Base-by-base conservation (phyloP, 2,329 filamentous ascomycete species). In the Apiospora saccharicola region DNA sequence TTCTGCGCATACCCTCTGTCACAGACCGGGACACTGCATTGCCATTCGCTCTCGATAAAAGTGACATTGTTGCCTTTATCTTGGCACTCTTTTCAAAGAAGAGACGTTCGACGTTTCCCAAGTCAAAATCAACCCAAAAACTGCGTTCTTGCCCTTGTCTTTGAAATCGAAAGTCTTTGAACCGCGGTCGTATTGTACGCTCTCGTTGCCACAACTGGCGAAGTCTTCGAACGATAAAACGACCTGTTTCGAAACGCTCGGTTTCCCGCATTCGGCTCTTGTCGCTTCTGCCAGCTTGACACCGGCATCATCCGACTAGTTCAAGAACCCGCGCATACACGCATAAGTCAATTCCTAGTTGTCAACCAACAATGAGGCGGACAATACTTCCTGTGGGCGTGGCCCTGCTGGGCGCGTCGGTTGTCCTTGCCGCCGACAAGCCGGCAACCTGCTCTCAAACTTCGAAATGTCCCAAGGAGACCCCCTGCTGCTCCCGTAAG, bases 401-500 rank as follows among this genome's bases (percentile, higher is more conserved):
- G 70, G 83, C 81, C 77, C 78, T 85, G 26, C 76, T 86, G 69
- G 80, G 82, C 72, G 82, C 82, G 8, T 79, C 82, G 3, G 75
- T 78, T 46, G 83, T 83, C 37, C 74, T 85, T 49, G 83, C 83
- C 57, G 84, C 83, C 53, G 75, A 78, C 71, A 76, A 76, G 24
- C 74, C 76, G 30, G 75, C 83, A 6, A 77, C 77, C 68, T 92
- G 90, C 79, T 83, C 84, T 14, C 79, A 88, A 24, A 80, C 80
- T 61, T 83, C 85, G 73, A 89, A 91, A 75, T 98, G 95, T 80
- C 94, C 94, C 12, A 81, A 91, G 78, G 87, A 89, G 64, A 84
- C 89, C n/a, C 93, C 92, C 43, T 95, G 93, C 85, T 95, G 93
- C 82, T 94, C 93, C 72, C 92, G 93, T 95, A 86, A 86, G 92